A percentile compares a stretch with the other conserved stretches of the same genome.
Evolutionary conservation across 2,329 filamentous ascomycete species (phyloP).

Genomic region (Colletotrichum salicis): DNA sequence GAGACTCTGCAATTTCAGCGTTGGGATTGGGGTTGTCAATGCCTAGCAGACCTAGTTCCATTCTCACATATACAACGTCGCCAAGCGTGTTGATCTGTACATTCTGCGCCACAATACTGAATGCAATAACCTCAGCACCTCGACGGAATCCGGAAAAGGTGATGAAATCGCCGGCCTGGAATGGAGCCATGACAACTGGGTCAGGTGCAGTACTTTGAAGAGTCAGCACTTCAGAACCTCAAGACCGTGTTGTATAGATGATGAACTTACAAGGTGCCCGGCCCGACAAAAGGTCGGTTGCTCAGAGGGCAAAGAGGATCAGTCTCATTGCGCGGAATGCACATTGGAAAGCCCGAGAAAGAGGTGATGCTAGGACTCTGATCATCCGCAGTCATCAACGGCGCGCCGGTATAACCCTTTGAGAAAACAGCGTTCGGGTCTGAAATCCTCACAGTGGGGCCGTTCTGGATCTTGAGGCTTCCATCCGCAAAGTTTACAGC

Average conservation of each 20-base stretch:
- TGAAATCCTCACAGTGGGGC: constrained; percentile 50
- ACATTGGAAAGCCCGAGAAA: constrained; percentile 64
- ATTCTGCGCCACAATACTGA: constrained; percentile 49
- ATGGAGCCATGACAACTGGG: constrained; percentile 49
- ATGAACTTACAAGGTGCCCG: constrained; percentile 46
- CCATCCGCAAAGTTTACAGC: constrained; percentile 46
- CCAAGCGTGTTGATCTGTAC: constrained; percentile 48
- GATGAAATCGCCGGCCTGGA: constrained; percentile 49
- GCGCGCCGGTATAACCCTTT: constrained; percentile 47
- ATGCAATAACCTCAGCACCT: constrained; percentile 47
- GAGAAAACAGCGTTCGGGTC: constrained; percentile 59
- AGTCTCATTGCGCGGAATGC: constrained; percentile 54
- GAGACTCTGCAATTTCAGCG: constrained; percentile 48
- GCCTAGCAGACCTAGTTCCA: constrained; percentile 48
- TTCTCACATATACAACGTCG: constrained; percentile 47
- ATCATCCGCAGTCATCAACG: constrained; percentile 59
- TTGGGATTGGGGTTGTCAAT: constrained; percentile 48
- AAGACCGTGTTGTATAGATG: fast-evolving
- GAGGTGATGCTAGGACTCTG: constrained; percentile 58
- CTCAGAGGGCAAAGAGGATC: constrained; percentile 48
- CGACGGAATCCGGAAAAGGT: constrained; percentile 46
- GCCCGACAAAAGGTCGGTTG: constrained; percentile 47
- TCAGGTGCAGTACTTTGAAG: constrained; percentile 45
- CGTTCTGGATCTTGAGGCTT: constrained; percentile 46
- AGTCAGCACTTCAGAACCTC: not conserved